Conservation (phyloP, 495 filamentous ascomycete genomes). For the Neurospora tetrasperma region DNA sequence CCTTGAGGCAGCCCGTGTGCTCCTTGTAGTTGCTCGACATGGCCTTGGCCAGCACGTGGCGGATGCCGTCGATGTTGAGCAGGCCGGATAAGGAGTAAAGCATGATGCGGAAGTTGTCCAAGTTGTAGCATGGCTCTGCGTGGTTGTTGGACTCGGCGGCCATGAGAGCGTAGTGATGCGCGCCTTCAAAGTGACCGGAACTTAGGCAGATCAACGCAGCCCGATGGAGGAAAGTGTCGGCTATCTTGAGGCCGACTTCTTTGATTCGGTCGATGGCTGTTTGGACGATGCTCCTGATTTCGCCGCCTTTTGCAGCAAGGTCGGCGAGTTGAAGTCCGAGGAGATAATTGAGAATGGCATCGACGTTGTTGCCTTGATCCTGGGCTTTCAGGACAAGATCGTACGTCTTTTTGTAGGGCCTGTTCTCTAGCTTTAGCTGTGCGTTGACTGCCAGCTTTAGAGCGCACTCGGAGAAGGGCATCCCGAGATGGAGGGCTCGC, state of each 20-base stretch:
- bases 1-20: conserved; percentile 15
- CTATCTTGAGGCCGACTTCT: conserved; percentile 14
- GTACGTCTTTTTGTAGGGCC: conserved; percentile 14
- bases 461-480: conserved; percentile 21
- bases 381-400: conserved; percentile 25
- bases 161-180: conserved; percentile 22
- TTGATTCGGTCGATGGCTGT: conserved; percentile 9
- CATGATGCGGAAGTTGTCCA: conserved; percentile 30
- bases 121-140: conserved; percentile 22
- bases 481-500: conserved; percentile 18
- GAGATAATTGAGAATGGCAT: conserved; percentile 21
- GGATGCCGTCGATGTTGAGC: conserved; percentile 23
- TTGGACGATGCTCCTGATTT: not conserved
- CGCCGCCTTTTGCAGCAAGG: not conserved
- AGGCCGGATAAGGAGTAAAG: conserved; percentile 28
- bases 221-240: conserved; percentile 24
- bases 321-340: conserved; percentile 14
- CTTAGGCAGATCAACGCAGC: conserved; percentile 26
- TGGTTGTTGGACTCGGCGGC: conserved; percentile 21
- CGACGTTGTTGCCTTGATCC: conserved; percentile 24
- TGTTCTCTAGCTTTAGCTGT: conserved; percentile 14
- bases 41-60: conserved; percentile 19
- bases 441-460: conserved; percentile 34
- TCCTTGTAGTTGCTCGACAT: conserved; percentile 19
- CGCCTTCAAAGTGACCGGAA: conserved; percentile 18